Percentiles rank a stretch among this genome's conserved stretches.
These are phyloP conservation scores for Perilla frutescens DNA, from an alignment of 257 asterid species.

Conservation along the genomic window DNA sequence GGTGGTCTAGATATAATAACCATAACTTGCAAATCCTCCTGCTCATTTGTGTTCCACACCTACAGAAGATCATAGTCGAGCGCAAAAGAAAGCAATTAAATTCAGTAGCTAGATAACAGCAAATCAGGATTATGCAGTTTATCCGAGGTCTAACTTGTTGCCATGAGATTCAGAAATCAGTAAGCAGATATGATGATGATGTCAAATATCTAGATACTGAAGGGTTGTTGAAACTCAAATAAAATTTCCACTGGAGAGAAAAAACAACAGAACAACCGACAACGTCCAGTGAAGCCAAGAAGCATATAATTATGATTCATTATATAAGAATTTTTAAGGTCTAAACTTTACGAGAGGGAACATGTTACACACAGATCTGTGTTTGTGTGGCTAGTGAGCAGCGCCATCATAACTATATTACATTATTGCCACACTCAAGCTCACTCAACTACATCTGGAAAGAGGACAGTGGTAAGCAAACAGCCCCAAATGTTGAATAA, in stretches of 20 bases:
- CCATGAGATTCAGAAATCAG: slow-evolving; percentile 3
- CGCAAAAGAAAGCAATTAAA: background rate
- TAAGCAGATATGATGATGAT: background rate
- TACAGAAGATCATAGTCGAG: slow-evolving; percentile 34
- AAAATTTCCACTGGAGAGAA: background rate
- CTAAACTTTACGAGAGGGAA: background rate
- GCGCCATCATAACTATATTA: background rate
- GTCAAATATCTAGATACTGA: background rate
- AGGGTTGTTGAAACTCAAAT: slow-evolving; percentile 4
- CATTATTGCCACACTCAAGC: background rate
- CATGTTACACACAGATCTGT: background rate
- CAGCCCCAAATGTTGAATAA: background rate
- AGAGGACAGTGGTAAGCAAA: background rate
- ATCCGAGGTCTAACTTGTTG: background rate
- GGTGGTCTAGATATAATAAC: slow-evolving; percentile 92
- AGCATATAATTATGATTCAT: background rate
- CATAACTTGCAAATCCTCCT: slow-evolving; percentile 76
- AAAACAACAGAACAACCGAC: background rate
- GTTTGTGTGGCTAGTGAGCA: background rate
- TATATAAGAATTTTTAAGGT: background rate
- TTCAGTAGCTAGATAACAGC: slow-evolving; percentile 10
- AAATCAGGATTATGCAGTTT: background rate
- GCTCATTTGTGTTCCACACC: slow-evolving; percentile 74
- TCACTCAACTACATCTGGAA: background rate
- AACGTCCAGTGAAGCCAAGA: slow-evolving; percentile 17